phyloP scores from a whole-genome alignment of 352 stramenopile genomes.

The Pythium monospermum region DNA sequence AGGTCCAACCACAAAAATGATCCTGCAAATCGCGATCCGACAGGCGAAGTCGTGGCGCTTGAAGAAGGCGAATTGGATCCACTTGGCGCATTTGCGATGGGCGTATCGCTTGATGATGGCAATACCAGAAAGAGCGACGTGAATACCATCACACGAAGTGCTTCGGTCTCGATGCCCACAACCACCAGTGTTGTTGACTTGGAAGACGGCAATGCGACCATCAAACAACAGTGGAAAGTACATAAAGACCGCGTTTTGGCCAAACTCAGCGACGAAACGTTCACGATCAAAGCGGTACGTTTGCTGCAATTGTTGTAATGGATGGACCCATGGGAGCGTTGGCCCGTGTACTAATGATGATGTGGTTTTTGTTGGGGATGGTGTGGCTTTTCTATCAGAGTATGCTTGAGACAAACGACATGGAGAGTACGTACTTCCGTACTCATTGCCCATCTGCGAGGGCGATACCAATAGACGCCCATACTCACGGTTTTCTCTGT shows the following conservation, averaged over 20 bases:
- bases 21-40: too few species aligned
- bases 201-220: conserved; percentile 18
- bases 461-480: too few species aligned
- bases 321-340: not conserved
- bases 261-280: conserved; percentile 59
- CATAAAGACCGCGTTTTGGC: conserved; percentile 65
- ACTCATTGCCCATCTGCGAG: too few species aligned
- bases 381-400: conserved; percentile 21
- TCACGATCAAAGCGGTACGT: conserved; percentile 69
- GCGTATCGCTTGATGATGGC: not conserved
- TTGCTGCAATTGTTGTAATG: not conserved
- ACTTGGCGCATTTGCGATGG: conserved; percentile 40
- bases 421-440: conserved; percentile 56
- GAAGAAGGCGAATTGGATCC: conserved; percentile 68
- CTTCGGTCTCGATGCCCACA: not conserved
- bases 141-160: not conserved
- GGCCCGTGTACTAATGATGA: not conserved
- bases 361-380: not conserved
- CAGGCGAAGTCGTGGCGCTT: conserved; percentile 63
- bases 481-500: too few species aligned
- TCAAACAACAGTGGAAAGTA: conserved; percentile 58
- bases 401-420: conserved; percentile 70
- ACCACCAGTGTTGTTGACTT: not conserved
- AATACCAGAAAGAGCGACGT: not conserved
- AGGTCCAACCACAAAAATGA: too few species aligned